Evolutionary conservation across 139 green algal species (phyloP), one percentile per base, ranked within the genome.

Genomic region (Picochlorum sp.): DNA sequence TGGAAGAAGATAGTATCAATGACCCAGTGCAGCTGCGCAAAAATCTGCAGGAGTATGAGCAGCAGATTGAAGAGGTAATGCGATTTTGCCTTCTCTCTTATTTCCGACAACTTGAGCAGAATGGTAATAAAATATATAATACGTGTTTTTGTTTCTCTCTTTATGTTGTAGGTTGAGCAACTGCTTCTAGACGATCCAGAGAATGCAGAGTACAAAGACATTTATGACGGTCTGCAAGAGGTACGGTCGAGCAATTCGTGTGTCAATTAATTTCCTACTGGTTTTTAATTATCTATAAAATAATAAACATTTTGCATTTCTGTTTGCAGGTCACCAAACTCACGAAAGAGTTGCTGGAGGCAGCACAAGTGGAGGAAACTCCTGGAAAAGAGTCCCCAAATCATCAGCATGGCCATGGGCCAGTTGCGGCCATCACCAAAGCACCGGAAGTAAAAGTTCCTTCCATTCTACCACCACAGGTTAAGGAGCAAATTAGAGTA

Each of bases 241-340:
- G 81, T 81, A 36, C 14, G 28, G 18, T 7, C 35, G 9, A n/a
- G 12, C 35, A 41, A 41, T 9, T 9, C 10, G 12, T 12, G 35
- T 41, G 10, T 41, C 12, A 41, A 41, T 12, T n/a, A 12, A 41
- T 9, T 41, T 41, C 35, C 35, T 41, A 12, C 35, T 41, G 35
- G 35, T 41, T 12, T n/a, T 40, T 18, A 12, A 44, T 35, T 35
- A 58, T 8, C 35, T 41, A 41, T 12, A 41, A 12, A 41, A 12
- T 9, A 41, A 12, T 12, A 41, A 41, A 41, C 9, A 12, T 41
- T 12, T 41, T 41, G n/a, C n/a, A n/a, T n/a, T n/a, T n/a, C n/a
- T n/a, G n/a, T n/a, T n/a, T 59, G 25, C 67, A 88, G 79, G 82
- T 89, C 20, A 87, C 91, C 14, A 41, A 86, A 41, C 63, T 90